Conservation (phyloP, 2,329 filamentous ascomycete genomes). For the Pochonia chlamydosporia region DNA sequence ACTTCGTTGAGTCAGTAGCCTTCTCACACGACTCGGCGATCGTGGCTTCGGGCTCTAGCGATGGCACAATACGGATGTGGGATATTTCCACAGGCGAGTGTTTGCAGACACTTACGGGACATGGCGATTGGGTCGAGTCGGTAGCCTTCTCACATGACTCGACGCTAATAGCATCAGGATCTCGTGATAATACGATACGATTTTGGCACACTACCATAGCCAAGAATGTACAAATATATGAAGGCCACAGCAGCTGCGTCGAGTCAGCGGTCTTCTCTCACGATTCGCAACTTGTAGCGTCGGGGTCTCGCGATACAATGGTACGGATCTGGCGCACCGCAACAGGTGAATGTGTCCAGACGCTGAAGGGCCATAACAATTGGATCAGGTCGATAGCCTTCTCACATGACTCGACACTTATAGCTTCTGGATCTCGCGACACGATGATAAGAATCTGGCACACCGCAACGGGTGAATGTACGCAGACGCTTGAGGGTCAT, state of each 20-base stretch:
- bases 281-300: background rate
- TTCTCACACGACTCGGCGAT: too few species aligned
- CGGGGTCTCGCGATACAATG: background rate
- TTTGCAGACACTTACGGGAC: too few species aligned
- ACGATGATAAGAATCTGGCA: background rate
- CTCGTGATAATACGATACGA: too few species aligned
- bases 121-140: too few species aligned
- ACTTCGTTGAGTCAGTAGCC: too few species aligned
- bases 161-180: too few species aligned
- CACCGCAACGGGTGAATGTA: background rate
- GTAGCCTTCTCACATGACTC: too few species aligned
- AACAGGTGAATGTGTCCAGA: background rate
- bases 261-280: background rate
- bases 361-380: constrained; percentile 6
- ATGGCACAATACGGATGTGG: too few species aligned
- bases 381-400: background rate
- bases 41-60: too few species aligned
- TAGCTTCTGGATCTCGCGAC: background rate
- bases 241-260: constrained; percentile 4
- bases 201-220: too few species aligned
- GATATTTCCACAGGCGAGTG: too few species aligned
- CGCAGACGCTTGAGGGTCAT: too few species aligned
- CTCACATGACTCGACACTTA: background rate
- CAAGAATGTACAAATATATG: background rate
- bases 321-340: background rate